Conservation (phyloP, 2,329 filamentous ascomycete genomes). For the Fusarium citri region DNA sequence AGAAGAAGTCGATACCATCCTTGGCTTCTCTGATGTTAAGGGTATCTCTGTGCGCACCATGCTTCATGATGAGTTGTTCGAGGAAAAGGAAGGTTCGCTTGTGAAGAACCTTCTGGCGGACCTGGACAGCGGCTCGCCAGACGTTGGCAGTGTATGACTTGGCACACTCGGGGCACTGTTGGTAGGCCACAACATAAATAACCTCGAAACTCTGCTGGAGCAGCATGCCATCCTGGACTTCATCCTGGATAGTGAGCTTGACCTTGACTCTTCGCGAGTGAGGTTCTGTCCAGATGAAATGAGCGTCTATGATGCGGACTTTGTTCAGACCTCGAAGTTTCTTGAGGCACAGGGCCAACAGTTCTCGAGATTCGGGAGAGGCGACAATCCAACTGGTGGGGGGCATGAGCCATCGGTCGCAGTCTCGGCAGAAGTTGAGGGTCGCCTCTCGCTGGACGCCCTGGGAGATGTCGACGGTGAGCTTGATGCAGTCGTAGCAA, state of each 20-base stretch:
- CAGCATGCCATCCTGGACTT: conserved; percentile 70
- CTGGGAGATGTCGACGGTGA: conserved; percentile 91
- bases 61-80: conserved; percentile 96
- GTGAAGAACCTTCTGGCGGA: conserved; percentile 95
- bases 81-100: conserved; percentile 81
- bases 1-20: conserved; percentile 97
- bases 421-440: conserved; percentile 92
- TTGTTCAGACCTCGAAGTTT: conserved; percentile 88
- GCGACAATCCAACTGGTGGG: conserved; percentile 89
- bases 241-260: conserved; percentile 91
- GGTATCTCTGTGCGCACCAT: conserved; percentile 88
- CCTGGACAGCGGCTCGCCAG: conserved; percentile 93
- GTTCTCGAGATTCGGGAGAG: conserved; percentile 86
- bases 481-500: conserved; percentile 95
- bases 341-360: conserved; percentile 90
- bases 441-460: conserved; percentile 92
- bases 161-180: conserved; percentile 93
- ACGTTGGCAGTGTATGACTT: conserved; percentile 98
- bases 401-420: conserved; percentile 91
- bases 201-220: conserved; percentile 97
- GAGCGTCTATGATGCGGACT: conserved; percentile 93
- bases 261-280: conserved; percentile 93
- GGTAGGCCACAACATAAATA: conserved; percentile 87
- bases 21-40: conserved; percentile 99
- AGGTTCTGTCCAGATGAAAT: conserved; percentile 98